Evolutionary conservation across 495 filamentous ascomycete genomes (phyloP).

Genomic region (Penicillium cataractarum): DNA sequence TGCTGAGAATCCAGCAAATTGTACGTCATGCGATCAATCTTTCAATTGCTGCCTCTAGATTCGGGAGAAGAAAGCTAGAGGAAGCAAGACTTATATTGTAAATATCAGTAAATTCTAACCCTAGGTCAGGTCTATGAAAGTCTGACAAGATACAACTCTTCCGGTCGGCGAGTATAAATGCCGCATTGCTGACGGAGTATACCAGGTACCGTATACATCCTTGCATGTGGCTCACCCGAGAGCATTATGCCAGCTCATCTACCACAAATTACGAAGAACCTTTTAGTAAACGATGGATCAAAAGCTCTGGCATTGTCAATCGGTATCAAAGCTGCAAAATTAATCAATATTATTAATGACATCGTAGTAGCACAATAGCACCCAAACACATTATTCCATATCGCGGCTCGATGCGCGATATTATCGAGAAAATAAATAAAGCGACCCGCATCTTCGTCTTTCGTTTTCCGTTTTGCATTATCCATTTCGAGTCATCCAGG

Average conservation of each 20-base stretch:
- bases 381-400: slow-evolving; percentile 4
- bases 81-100: too few relatives aligned
- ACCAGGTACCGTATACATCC: too few relatives aligned
- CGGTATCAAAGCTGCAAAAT: slow-evolving; percentile 14
- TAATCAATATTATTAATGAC: slow-evolving; percentile 29
- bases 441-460: not conserved
- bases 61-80: not conserved
- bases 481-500: slow-evolving; percentile 3
- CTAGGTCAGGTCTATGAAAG: not conserved
- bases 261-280: too few relatives aligned
- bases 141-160: not conserved
- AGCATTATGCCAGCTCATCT: not conserved
- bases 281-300: too few relatives aligned
- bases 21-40: not conserved
- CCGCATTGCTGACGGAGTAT: too few relatives aligned
- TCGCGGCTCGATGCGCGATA: not conserved
- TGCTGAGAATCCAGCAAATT: not conserved
- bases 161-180: not conserved
- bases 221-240: too few relatives aligned
- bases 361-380: slow-evolving; percentile 18
- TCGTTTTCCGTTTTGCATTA: slow-evolving; percentile 2
- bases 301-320: slow-evolving; percentile 6
- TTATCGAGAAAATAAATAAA: slow-evolving; percentile 5
- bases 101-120: not conserved
- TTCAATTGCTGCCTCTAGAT: not conserved